Evolutionary conservation across 257 asterid species (phyloP).

Genomic region (Euphrasia confusa): DNA sequence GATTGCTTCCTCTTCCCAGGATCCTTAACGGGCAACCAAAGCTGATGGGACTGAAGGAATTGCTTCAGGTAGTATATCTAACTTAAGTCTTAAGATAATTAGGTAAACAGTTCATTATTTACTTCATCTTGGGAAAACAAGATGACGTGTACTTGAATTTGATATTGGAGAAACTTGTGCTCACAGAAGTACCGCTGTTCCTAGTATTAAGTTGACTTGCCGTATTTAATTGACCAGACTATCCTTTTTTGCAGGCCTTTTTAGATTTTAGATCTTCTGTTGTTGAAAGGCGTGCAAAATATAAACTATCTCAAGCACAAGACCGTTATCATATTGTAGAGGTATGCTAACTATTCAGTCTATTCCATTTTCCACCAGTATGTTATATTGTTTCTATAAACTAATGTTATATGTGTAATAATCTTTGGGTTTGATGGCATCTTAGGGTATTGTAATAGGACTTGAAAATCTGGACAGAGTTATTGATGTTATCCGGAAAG

Average conservation of each 20-base stretch:
- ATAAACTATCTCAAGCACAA: constrained; percentile 78
- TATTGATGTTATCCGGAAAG: constrained; percentile 60
- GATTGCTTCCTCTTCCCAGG: constrained; percentile 39
- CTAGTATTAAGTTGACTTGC: constrained; percentile 11
- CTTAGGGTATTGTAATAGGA: constrained; percentile 76
- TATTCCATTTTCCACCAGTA: not conserved
- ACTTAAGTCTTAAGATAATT: not conserved
- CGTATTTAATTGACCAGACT: not conserved
- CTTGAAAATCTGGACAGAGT: constrained; percentile 83
- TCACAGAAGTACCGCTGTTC: not conserved
- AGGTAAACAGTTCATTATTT: constrained; percentile 14
- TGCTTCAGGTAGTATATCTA: constrained; percentile 74
- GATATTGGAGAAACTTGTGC: constrained; percentile 21
- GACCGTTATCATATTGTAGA: constrained; percentile 88
- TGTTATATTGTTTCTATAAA: constrained; percentile 7
- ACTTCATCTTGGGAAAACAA: constrained; percentile 12
- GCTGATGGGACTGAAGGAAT: constrained; percentile 88
- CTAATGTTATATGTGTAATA: not conserved
- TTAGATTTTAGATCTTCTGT: constrained; percentile 90
- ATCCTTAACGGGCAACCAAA: constrained; percentile 94
- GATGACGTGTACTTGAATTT: constrained; percentile 11
- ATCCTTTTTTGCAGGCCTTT: constrained; percentile 60
- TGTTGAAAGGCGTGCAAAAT: constrained; percentile 83
- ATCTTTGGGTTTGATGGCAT: constrained; percentile 27
- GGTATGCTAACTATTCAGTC: constrained; percentile 42